Evolutionary conservation across 2,329 filamentous ascomycete species (phyloP), one percentile per base, ranked within the genome.

Genomic region (Fusarium sp.): DNA sequence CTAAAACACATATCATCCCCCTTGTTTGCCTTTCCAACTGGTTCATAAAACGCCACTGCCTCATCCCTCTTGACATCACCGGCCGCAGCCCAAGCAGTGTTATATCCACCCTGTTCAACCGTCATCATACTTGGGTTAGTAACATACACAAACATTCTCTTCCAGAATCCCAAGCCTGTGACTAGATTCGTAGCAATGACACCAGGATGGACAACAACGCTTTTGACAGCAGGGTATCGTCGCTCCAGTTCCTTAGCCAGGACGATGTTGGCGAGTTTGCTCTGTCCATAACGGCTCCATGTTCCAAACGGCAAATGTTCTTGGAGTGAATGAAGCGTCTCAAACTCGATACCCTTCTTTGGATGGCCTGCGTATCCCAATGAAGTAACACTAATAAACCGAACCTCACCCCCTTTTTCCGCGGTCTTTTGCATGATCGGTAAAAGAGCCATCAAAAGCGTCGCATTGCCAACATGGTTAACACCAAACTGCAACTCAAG

Each of bases 151-250:
- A 79, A 47, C 66, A 78, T 67, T 28, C 74, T 70, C 42, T 77
- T 73, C 73, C 73, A 76, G 9, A 75, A 75, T 5, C 68, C 49
- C 65, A 80, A 50, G 21, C 69, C 64, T 9, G 70, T 75, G 25
- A 77, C 69, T 30, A 82, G 72, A 30, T 70, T 71, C 5, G 82
- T 83, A 19, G 70, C 63, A 5, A 82, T 79, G 10, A 83, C 77
- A 5, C 87, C 87, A 0, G 87, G 87, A 61, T 89, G 87, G 2
- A 89, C 74, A 1, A 85, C 82, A 15, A 88, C 81, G 28, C 83
- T 82, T 28, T 80, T 81, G 4, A 87, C 79, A 23, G 81, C 72
- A 0, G 85, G 85, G 60, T 85, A 81, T 2, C 83, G 82, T 11
- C 83, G 81, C 6, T 84, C 84, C 9, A 88, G 71, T 69, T 87